phyloP scores from a whole-genome alignment of 2,329 filamentous ascomycete species.

The Aspergillus sp. region DNA sequence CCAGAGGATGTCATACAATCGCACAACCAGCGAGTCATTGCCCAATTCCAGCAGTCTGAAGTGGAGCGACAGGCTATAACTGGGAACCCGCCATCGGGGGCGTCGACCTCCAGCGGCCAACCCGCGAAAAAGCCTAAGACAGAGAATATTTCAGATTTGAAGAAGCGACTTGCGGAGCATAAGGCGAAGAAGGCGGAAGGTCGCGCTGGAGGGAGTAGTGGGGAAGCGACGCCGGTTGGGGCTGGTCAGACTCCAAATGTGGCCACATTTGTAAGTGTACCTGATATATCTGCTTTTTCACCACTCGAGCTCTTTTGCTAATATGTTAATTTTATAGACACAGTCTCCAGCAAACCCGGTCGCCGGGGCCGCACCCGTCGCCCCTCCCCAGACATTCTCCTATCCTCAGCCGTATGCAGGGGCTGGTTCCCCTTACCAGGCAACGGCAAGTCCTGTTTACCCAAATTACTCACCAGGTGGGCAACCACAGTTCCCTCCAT shows the following conservation, averaged over 20 bases:
- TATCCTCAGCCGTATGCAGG: constrained; percentile 44
- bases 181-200: constrained; percentile 66
- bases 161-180: constrained; percentile 75
- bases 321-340: constrained; percentile 24
- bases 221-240: constrained; percentile 57
- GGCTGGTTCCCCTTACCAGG: constrained; percentile 43
- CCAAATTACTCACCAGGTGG: constrained; percentile 36
- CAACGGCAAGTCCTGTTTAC: constrained; percentile 40
- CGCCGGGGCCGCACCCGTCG: neutral
- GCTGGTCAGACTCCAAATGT: constrained; percentile 51
- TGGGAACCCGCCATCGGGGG: constrained; percentile 75
- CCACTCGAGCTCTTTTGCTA: neutral
- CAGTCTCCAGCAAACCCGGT: constrained; percentile 46
- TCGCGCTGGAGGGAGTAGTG: constrained; percentile 55
- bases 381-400: constrained; percentile 28
- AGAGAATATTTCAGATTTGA: constrained; percentile 74
- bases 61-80: constrained; percentile 78
- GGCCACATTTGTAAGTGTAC: constrained; percentile 56
- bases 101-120: constrained; percentile 43
- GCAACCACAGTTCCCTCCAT: constrained; percentile 34
- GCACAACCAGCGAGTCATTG: constrained; percentile 82
- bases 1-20: constrained; percentile 79
- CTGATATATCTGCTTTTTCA: no score
- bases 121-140: constrained; percentile 66
- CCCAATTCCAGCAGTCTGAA: constrained; percentile 81